A percentile compares a stretch with the other conserved stretches of the same genome.
Evolutionary conservation across 495 filamentous ascomycete species (phyloP).

Genomic region (Aspergillus olivimuriae): DNA sequence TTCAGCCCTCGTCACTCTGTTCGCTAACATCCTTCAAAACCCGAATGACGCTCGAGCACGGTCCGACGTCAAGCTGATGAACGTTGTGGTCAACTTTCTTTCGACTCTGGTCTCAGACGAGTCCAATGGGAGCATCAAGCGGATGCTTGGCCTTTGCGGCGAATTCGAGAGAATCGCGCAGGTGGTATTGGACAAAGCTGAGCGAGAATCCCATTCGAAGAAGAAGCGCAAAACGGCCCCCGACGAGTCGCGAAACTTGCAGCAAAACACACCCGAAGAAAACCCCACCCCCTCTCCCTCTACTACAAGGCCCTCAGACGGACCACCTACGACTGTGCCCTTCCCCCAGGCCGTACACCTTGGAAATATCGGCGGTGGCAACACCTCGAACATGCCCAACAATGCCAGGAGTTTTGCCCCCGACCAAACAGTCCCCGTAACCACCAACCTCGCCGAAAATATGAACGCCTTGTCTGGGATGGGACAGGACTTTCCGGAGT

Average conservation of each 20-base stretch:
- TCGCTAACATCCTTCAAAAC: conserved; percentile 96
- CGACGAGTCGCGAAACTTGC: conserved; percentile 23
- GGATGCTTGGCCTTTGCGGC: conserved; percentile 87
- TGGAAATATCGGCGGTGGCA: conserved; percentile 16
- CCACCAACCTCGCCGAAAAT: conserved; percentile 20
- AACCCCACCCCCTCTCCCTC: conserved; percentile 22
- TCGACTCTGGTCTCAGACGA: conserved; percentile 68
- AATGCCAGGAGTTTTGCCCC: conserved; percentile 25
- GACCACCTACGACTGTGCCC: conserved; percentile 20
- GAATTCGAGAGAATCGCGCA: conserved; percentile 95
- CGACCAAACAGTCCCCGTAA: conserved; percentile 29
- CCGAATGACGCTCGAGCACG: conserved; percentile 83
- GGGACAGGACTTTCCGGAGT: conserved; percentile 32
- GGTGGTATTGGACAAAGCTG: conserved; percentile 83
- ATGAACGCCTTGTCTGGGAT: conserved; percentile 29
- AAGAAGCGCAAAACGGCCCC: conserved; percentile 70
- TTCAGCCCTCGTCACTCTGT: conserved; percentile 89
- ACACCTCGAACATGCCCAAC: conserved; percentile 17
- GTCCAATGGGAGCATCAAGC: conserved; percentile 78
- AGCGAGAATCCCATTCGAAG: conserved; percentile 68
- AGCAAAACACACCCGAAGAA: conserved; percentile 16
- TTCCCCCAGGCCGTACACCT: conserved; percentile 30
- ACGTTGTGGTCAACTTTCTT: conserved; percentile 83
- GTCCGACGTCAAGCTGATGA: conserved; percentile 87
- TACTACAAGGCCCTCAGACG: conserved; percentile 15